Evolutionary conservation across 306 rosid genomes (phyloP).

Genomic region (Vigna angularis): DNA sequence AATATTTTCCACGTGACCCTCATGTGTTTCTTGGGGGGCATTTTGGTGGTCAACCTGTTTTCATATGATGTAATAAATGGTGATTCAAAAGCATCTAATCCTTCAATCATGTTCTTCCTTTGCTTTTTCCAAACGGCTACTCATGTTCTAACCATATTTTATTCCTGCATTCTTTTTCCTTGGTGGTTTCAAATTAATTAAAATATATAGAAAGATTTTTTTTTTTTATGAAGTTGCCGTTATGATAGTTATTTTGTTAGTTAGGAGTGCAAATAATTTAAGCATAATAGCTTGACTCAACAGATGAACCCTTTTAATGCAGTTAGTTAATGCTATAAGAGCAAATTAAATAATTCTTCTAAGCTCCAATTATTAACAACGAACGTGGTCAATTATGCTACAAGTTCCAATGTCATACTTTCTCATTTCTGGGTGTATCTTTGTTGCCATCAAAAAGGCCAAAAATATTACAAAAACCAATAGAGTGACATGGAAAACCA

Average conservation of each 20-base stretch:
- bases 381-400: slow-evolving; percentile 37
- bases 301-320: slow-evolving; percentile 15
- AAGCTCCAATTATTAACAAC: slow-evolving; percentile 6
- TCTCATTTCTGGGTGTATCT: slow-evolving; percentile 40
- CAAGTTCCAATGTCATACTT: slow-evolving; percentile 7
- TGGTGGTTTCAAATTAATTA: slow-evolving; percentile 6
- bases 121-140: slow-evolving; percentile 47
- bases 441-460: slow-evolving; percentile 36
- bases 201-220: background rate
- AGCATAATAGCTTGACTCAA: slow-evolving; percentile 1
- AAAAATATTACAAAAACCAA: slow-evolving; percentile 15
- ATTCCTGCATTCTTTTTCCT: slow-evolving; percentile 19
- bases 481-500: background rate
- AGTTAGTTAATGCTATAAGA: slow-evolving; percentile 18
- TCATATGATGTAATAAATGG: slow-evolving; percentile 49
- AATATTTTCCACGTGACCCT: slow-evolving; percentile 65
- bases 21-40: slow-evolving; percentile 61
- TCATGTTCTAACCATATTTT: slow-evolving; percentile 62
- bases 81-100: slow-evolving; percentile 50
- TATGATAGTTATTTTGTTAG: slow-evolving; percentile 59
- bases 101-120: slow-evolving; percentile 57
- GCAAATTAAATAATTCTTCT: slow-evolving; percentile 21
- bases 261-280: slow-evolving; percentile 32
- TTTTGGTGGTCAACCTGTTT: slow-evolving; percentile 49
- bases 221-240: slow-evolving; percentile 40